Conservation (phyloP, 23 red algal species). For the Gracilariopsis chorda region DNA sequence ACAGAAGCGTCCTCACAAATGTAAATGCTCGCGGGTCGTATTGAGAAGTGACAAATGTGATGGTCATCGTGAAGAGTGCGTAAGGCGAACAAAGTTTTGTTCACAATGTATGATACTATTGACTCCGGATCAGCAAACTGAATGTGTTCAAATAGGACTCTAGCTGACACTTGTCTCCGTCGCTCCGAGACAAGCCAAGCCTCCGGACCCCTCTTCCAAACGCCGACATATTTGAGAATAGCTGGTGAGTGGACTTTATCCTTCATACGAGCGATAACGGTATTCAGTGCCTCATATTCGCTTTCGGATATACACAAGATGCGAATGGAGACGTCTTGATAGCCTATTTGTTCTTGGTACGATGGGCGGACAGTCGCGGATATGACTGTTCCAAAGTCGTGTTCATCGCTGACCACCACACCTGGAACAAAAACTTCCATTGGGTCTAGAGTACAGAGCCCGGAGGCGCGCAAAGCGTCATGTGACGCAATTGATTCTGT, state of each 20-base stretch:
- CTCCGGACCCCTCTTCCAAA: conserved; percentile 21
- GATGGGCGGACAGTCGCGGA: conserved; percentile 2
- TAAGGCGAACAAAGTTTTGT: not conserved
- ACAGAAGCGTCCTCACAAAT: conserved; percentile 15
- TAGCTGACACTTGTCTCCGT: not conserved
- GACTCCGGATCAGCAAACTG: conserved; percentile 21
- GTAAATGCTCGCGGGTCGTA: conserved; percentile 3
- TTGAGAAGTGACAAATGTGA: not conserved
- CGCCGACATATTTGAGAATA: conserved; percentile 16
- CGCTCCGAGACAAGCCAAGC: conserved; percentile 49
- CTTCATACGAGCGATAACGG: not conserved
- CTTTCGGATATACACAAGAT: not conserved
- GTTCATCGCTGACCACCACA: conserved; percentile 9
- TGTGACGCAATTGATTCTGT: not conserved
- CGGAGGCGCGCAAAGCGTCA: not conserved
- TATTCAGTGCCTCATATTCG: not conserved
- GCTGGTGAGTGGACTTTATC: not conserved
- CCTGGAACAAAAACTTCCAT: conserved; percentile 22
- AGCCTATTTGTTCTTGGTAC: not conserved
- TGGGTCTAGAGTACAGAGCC: not conserved
- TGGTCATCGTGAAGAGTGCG: not conserved
- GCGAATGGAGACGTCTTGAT: conserved; percentile 20
- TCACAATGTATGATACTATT: not conserved
- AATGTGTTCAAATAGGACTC: not conserved
- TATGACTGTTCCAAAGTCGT: conserved; percentile 33